Evolutionary conservation across 2,329 filamentous ascomycete species (phyloP).

Genomic region (Helicocarpus griseus): DNA sequence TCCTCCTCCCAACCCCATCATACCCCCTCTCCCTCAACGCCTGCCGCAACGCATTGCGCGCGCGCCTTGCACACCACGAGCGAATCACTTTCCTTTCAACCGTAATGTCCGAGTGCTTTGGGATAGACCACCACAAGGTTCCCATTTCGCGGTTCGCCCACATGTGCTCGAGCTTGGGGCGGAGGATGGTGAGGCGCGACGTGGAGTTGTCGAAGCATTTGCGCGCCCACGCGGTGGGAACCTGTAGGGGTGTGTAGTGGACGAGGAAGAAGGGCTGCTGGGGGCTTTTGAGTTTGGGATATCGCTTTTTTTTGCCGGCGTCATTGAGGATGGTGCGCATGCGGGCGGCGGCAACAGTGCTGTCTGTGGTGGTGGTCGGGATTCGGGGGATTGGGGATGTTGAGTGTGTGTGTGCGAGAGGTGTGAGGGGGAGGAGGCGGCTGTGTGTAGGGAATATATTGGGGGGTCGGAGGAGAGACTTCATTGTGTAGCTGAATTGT

Average conservation of each 20-base stretch:
- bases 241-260: not conserved
- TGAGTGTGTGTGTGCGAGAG: too few species aligned
- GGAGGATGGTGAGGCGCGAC: slow-evolving; percentile 23
- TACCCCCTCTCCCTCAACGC: slow-evolving; percentile 40
- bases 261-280: not conserved
- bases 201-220: slow-evolving; percentile 3
- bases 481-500: too few species aligned
- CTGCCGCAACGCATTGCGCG: slow-evolving; percentile 35
- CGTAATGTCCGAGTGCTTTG: slow-evolving; percentile 16
- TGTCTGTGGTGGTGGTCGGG: too few species aligned
- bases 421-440: too few species aligned
- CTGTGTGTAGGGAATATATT: too few species aligned
- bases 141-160: slow-evolving; percentile 30
- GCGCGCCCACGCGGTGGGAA: not conserved
- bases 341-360: not conserved
- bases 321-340: too few species aligned
- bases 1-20: not conserved
- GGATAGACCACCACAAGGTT: slow-evolving; percentile 41
- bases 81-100: slow-evolving; percentile 38
- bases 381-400: too few species aligned
- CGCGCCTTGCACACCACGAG: slow-evolving; percentile 34
- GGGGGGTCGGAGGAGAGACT: too few species aligned
- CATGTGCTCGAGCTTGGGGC: slow-evolving; percentile 27
- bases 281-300: not conserved
- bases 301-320: not conserved